Evolutionary conservation across 1,284 basidiomycete species (phyloP).

Genomic region (Ganoderma meredithae): DNA sequence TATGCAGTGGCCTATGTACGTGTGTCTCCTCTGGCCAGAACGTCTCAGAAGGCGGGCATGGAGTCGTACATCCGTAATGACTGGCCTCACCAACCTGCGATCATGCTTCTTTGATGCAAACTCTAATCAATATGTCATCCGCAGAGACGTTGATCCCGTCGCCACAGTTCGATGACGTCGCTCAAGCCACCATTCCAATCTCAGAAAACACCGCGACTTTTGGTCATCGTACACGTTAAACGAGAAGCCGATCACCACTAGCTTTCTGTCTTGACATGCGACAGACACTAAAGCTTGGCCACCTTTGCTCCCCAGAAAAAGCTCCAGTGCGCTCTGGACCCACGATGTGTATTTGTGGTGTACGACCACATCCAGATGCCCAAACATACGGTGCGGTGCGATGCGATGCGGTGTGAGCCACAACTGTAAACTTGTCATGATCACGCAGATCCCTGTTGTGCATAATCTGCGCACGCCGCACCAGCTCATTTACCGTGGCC

Average conservation of each 20-base stretch:
- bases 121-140: neutral
- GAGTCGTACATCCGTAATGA: neutral
- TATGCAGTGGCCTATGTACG: neutral
- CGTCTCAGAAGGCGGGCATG: neutral
- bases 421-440: neutral
- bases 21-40: neutral
- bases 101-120: constrained; percentile 5
- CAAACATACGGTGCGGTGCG: neutral
- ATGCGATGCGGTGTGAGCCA: neutral
- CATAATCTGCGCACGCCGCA: neutral
- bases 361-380: neutral
- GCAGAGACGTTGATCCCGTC: neutral
- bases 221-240: neutral
- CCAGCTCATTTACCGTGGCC: neutral
- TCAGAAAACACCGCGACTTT: neutral
- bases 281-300: neutral
- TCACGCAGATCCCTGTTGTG: neutral
- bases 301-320: neutral
- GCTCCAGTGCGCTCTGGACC: neutral
- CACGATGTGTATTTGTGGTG: neutral
- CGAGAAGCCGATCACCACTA: neutral
- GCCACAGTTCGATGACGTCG: neutral
- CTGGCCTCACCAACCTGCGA: neutral
- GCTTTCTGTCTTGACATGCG: neutral
- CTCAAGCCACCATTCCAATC: neutral